Evolutionary conservation across 768 basidiomycete genomes (phyloP).

Genomic region (Pleurotus tuber-regium): DNA sequence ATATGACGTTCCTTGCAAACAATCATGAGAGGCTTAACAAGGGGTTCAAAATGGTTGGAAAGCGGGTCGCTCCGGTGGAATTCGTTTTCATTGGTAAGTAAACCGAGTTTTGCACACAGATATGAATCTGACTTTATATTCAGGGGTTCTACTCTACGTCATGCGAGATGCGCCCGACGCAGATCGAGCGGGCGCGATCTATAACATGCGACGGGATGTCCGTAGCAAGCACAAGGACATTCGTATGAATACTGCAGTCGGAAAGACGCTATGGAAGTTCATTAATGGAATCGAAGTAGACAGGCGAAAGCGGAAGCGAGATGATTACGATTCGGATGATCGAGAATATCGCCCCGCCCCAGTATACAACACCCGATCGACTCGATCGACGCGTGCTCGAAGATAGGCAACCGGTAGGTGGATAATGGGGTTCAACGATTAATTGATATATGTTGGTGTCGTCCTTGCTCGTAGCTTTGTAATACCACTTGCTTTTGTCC

Average conservation of each 20-base stretch:
- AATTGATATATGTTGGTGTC: too few species aligned
- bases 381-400: too few species aligned
- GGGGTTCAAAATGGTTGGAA: constrained; percentile 52
- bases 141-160: constrained; percentile 67
- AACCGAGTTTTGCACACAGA: background rate
- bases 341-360: too few species aligned
- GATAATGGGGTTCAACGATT: too few species aligned
- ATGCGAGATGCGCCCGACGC: constrained; percentile 41
- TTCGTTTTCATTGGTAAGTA: constrained; percentile 77
- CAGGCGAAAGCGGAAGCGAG: too few species aligned
- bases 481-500: too few species aligned
- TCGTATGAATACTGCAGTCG: constrained; percentile 56
- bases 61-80: constrained; percentile 69
- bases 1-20: constrained; percentile 53
- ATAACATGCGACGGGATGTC: constrained; percentile 53
- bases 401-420: too few species aligned
- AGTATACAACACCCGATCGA: too few species aligned
- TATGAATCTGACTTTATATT: background rate
- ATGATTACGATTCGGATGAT: too few species aligned
- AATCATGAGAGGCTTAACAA: constrained; percentile 32
- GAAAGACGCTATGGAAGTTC: constrained; percentile 56
- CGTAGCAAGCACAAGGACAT: constrained; percentile 61
- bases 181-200: constrained; percentile 54
- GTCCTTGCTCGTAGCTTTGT: too few species aligned
- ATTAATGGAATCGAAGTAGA: too few species aligned